Percentiles rank a stretch among this genome's conserved stretches.
Evolutionary conservation across 192 early-diverging fungal species (phyloP).

Genomic region (Backusella parvicylindrica): DNA sequence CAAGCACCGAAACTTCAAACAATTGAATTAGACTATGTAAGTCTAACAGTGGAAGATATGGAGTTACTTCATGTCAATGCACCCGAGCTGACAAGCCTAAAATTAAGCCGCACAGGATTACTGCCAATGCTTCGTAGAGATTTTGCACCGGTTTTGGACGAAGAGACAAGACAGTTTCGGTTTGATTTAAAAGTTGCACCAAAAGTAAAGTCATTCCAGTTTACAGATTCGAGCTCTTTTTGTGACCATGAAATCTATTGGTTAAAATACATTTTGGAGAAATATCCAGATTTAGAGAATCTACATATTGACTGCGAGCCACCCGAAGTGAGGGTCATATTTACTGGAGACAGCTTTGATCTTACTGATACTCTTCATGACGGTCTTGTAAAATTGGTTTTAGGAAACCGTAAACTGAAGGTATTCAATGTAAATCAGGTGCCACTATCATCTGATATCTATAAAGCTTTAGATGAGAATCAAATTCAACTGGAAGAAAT

Average conservation of each 20-base stretch:
- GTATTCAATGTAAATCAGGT: background rate
- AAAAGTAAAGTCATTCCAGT: background rate
- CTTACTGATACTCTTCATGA: background rate
- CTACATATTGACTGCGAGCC: background rate
- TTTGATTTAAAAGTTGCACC: background rate
- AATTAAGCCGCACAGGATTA: background rate
- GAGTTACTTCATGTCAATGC: background rate
- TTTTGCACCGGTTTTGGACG: background rate
- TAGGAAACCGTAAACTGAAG: background rate
- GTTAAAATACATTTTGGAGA: background rate
- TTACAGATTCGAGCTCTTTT: background rate
- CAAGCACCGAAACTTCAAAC: background rate
- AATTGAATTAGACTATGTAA: background rate
- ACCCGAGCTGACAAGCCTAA: background rate
- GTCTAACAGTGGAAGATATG: background rate
- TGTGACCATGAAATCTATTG: background rate
- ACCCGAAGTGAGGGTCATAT: background rate
- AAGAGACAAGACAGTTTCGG: background rate
- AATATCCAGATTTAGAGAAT: background rate
- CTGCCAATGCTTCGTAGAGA: background rate
- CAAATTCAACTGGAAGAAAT: background rate
- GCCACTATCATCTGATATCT: background rate
- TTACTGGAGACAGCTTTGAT: background rate
- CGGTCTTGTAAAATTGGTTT: background rate
- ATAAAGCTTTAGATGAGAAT: background rate